phyloP scores from a whole-genome alignment of 1,284 basidiomycete species.

The Schizophyllum commune region DNA sequence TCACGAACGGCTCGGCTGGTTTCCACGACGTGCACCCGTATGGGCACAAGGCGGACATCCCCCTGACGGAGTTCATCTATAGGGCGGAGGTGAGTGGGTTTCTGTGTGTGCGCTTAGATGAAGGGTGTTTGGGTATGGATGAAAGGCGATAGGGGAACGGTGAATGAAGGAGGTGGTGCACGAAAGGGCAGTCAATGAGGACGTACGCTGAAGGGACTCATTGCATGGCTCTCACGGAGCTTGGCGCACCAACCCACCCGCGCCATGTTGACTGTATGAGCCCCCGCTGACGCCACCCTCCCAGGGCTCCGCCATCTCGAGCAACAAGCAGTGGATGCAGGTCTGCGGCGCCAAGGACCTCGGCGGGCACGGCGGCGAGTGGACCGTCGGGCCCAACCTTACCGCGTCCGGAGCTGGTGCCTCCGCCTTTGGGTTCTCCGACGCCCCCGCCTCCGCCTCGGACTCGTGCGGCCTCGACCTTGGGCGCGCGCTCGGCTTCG shows the following conservation, averaged over 20 bases:
- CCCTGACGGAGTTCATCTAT: constrained; percentile 73
- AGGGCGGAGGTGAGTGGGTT: constrained; percentile 51
- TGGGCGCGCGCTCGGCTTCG: constrained; percentile 31
- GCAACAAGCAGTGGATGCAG: constrained; percentile 61
- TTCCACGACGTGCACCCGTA: constrained; percentile 62
- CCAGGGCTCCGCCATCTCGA: constrained; percentile 58
- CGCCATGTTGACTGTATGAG: too few relatives aligned
- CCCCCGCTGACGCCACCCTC: not conserved
- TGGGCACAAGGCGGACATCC: constrained; percentile 60
- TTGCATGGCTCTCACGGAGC: too few relatives aligned
- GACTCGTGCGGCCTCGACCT: constrained; percentile 39
- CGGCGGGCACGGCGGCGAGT: constrained; percentile 5
- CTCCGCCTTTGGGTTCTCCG: constrained; percentile 24
- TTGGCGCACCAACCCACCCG: too few relatives aligned
- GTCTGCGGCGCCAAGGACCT: constrained; percentile 34
- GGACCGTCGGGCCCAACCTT: not conserved
- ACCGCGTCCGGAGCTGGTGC: constrained; percentile 2
- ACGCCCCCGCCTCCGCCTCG: constrained; percentile 25
- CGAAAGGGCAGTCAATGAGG: too few relatives aligned
- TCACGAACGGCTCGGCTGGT: constrained; percentile 73
- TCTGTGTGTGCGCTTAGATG: not conserved
- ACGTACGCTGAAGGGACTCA: too few relatives aligned
- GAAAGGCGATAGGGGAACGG: too few relatives aligned
- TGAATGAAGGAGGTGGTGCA: too few relatives aligned
- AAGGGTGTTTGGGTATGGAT: not conserved